phyloP scores from a whole-genome alignment of 2,329 filamentous ascomycete genomes.

The Ascochyta clinopodiicola region DNA sequence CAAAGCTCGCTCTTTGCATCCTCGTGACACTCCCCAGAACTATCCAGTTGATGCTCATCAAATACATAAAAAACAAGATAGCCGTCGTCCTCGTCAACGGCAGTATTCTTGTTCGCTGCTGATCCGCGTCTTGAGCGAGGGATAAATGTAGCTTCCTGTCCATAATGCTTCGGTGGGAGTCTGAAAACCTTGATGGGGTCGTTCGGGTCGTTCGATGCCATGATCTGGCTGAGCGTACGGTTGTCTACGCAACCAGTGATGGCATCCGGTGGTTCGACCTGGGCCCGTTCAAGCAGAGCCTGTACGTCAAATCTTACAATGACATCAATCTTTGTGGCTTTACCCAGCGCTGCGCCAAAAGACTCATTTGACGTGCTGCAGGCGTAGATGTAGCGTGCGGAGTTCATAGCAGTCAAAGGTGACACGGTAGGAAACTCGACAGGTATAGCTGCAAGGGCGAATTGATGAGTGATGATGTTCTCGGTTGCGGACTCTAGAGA shows the following conservation, averaged over 20 bases:
- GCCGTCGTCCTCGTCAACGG: slow-evolving; percentile 66
- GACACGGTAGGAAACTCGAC: slow-evolving; percentile 72
- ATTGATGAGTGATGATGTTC: slow-evolving; percentile 64
- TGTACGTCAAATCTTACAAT: slow-evolving; percentile 67
- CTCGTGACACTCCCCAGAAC: slow-evolving; percentile 53
- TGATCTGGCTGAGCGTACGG: slow-evolving; percentile 61
- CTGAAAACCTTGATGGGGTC: slow-evolving; percentile 68
- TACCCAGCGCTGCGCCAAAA: slow-evolving; percentile 67
- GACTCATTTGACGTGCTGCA: slow-evolving; percentile 66
- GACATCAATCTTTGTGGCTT: slow-evolving; percentile 70
- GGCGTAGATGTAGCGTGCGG: slow-evolving; percentile 69
- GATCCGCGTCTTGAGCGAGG: slow-evolving; percentile 39
- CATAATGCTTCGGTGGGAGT: slow-evolving; percentile 67
- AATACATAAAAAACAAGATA: slow-evolving; percentile 74
- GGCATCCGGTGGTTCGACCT: slow-evolving; percentile 52
- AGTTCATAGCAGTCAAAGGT: slow-evolving; percentile 62
- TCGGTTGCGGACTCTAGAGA: slow-evolving; percentile 48
- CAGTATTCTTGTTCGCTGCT: slow-evolving; percentile 2
- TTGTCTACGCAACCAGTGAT: slow-evolving; percentile 69
- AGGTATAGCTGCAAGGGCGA: slow-evolving; percentile 68
- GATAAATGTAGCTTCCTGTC: slow-evolving; percentile 73
- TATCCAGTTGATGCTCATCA: slow-evolving; percentile 69
- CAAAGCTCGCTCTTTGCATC: slow-evolving; percentile 65
- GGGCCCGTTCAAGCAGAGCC: slow-evolving; percentile 61
- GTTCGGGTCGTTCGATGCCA: slow-evolving; percentile 48